Percentiles rank a stretch among this genome's conserved stretches.
phyloP scores from a whole-genome alignment of 1,284 basidiomycete species.

The Coniferiporia sulphurascens region DNA sequence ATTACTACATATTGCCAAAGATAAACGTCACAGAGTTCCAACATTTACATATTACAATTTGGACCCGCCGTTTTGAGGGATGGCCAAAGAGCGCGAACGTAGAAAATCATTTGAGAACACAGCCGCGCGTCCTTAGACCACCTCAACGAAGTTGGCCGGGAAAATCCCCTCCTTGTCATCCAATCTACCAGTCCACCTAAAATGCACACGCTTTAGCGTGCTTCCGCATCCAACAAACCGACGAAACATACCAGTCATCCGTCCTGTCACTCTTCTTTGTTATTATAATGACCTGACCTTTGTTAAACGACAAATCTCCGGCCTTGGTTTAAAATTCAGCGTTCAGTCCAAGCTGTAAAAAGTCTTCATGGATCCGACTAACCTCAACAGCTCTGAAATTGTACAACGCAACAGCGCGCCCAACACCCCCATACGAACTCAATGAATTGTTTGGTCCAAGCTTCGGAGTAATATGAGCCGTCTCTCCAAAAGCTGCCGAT shows the following conservation, averaged over 20 bases:
- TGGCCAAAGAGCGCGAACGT: too few species aligned
- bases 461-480: slow-evolving; percentile 41
- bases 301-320: slow-evolving; percentile 82
- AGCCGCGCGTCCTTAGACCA: slow-evolving; percentile 27
- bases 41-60: too few species aligned
- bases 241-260: slow-evolving; percentile 65
- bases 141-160: slow-evolving; percentile 52
- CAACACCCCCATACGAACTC: slow-evolving; percentile 53
- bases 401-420: slow-evolving; percentile 75
- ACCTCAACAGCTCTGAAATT: slow-evolving; percentile 73
- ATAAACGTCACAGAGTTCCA: too few species aligned
- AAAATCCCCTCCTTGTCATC: slow-evolving; percentile 44
- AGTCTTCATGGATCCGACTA: slow-evolving; percentile 19
- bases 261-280: slow-evolving; percentile 70
- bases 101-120: too few species aligned
- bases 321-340: slow-evolving; percentile 34
- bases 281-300: slow-evolving; percentile 77
- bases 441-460: slow-evolving; percentile 45
- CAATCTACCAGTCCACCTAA: slow-evolving; percentile 66
- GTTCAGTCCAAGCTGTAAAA: not conserved
- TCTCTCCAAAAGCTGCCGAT: slow-evolving; percentile 16
- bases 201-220: slow-evolving; percentile 1
- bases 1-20: not conserved
- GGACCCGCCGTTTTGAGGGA: too few species aligned
- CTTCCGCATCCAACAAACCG: not conserved